Base-by-base conservation (phyloP, 1,284 basidiomycete genomes). In the Athelia psychrophila region DNA sequence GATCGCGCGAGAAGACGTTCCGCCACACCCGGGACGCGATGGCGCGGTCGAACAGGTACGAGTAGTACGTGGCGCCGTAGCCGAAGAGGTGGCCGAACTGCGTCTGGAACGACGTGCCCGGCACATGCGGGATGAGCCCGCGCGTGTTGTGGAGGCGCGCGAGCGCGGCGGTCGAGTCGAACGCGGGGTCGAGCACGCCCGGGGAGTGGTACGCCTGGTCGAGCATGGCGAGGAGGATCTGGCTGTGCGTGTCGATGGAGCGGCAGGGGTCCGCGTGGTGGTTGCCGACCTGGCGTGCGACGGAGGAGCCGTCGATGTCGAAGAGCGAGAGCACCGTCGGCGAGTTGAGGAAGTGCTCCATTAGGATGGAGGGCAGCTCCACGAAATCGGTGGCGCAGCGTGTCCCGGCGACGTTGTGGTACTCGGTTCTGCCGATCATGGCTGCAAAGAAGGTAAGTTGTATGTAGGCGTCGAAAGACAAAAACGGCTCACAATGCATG, bases 341-440 rank as follows among this genome's bases (percentile, higher is more conserved):
- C 0, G 95, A 95, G 40, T 82, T 87, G 35, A 97, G 82, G 74
- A 99, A 92, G 65, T 95, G 93, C 68, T 99, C 97, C 97, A 99
- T 99, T 20, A 99, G 83, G 60, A 99, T 97, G 10, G 95, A 98
- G 0, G 96, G 97, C 2, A 99, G 77, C 66, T 99, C 96, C 59
- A 98, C 96, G 65, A 99, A 98, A 68, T 99, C 96, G 0, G 96
- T 99, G 0, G 97, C 93, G 65, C 95, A 98, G n/a, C 97, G 90
- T 2, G 96, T 99, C 3, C 97, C 97, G 0, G 94, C 89, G 1
- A 98, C 95, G 64, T 98, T 98, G 71, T 98, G 96, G 66, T 96
- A 98, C 61, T 96, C 94, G 5, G 95, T 99, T 35, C 93, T 81
- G 19, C 96, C 97, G 54, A 99, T 90, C 97, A 99, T 99, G 1